These are phyloP conservation scores for Ustilago loliicola DNA, from an alignment of 1,284 basidiomycete genomes.

Conservation along the genomic window DNA sequence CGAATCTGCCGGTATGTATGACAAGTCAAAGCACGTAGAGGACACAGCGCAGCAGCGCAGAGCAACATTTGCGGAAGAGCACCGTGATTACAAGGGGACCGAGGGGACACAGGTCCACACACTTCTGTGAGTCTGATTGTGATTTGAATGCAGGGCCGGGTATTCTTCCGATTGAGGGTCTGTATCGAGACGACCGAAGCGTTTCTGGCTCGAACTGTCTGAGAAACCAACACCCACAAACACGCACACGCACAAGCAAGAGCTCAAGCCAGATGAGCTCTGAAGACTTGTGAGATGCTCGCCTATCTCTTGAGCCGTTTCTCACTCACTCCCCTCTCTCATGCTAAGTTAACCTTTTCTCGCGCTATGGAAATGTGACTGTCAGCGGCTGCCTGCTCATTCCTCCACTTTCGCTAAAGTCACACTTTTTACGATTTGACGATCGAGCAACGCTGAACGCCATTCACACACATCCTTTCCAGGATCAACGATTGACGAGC, in stretches of 20 bases:
- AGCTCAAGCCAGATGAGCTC: neutral
- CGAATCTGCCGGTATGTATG: neutral
- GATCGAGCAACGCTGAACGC: neutral
- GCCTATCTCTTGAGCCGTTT: slow-evolving; percentile 1
- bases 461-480: neutral
- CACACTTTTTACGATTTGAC: slow-evolving; percentile 5
- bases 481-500: too few relatives aligned
- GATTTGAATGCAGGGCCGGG: slow-evolving; percentile 10
- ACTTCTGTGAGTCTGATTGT: neutral
- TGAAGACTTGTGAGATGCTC: neutral
- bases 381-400: neutral
- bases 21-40: neutral
- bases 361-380: neutral
- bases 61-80: neutral
- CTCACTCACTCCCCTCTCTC: neutral
- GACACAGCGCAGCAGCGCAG: neutral
- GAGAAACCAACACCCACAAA: neutral
- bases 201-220: neutral
- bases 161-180: slow-evolving; percentile 18
- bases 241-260: neutral
- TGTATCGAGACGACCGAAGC: slow-evolving; percentile 1
- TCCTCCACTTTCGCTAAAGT: slow-evolving; percentile 20
- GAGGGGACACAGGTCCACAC: neutral
- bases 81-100: neutral
- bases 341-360: neutral